A percentile compares a stretch with the other conserved stretches of the same genome.
Evolutionary conservation across 768 basidiomycete genomes (phyloP).

Genomic region (Mrakia frigida): DNA sequence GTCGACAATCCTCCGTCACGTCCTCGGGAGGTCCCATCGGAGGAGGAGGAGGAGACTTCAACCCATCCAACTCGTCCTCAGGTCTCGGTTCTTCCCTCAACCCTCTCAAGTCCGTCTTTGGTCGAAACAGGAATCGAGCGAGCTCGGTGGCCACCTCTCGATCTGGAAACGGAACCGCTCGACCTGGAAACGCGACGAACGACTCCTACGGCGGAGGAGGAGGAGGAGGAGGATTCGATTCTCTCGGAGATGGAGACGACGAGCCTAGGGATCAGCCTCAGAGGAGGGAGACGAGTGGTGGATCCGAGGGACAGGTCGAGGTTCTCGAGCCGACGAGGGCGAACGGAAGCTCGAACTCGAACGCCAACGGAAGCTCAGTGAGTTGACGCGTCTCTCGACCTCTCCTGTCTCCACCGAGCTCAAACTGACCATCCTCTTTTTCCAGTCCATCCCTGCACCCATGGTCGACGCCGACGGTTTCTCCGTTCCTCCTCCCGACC

Average conservation of each 20-base stretch:
- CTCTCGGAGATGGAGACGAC: conserved; percentile 28
- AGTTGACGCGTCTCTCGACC: background rate
- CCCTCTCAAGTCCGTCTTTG: conserved; percentile 33
- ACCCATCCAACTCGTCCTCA: conserved; percentile 24
- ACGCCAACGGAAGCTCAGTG: background rate
- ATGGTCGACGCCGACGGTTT: conserved; percentile 47
- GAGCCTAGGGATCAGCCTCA: background rate
- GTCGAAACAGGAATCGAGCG: conserved; percentile 31
- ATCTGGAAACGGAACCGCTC: conserved; percentile 7
- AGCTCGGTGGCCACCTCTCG: conserved; percentile 8
- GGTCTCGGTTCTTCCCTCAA: conserved; percentile 22
- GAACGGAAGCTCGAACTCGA: background rate
- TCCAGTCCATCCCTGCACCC: background rate
- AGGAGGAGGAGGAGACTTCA: background rate
- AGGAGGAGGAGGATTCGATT: conserved; percentile 22
- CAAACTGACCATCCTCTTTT: background rate
- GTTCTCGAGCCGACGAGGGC: background rate
- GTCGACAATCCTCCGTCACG: conserved; percentile 25
- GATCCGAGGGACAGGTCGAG: conserved; percentile 6
- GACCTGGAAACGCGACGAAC: conserved; percentile 2
- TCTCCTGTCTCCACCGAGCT: background rate
- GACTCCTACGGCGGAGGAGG: conserved; percentile 1
- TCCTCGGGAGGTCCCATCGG: conserved; percentile 2
- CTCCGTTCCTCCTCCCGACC: conserved; percentile 46
- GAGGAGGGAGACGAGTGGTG: conserved; percentile 5